A percentile compares a stretch with the other conserved stretches of the same genome.
Conservation (phyloP, 2,329 filamentous ascomycete species). For the Ceratocystis smalleyi region DNA sequence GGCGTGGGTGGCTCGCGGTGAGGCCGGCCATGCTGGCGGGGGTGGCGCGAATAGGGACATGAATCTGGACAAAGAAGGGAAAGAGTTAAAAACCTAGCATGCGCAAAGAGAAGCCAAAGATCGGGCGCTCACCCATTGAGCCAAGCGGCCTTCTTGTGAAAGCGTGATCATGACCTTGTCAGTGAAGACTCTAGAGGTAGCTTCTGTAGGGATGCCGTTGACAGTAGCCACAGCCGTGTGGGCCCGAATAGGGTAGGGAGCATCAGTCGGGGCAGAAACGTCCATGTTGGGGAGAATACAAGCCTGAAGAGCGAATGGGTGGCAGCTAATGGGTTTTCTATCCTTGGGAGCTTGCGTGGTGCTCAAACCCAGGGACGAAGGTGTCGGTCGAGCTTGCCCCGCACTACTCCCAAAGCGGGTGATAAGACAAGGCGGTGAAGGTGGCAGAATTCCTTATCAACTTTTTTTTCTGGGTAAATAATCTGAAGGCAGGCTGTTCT, state of each 20-base stretch:
- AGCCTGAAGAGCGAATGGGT: neutral
- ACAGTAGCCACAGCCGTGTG: constrained; percentile 46
- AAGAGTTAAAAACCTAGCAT: neutral
- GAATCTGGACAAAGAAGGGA: constrained; percentile 37
- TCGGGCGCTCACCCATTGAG: constrained; percentile 68
- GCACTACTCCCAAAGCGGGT: constrained; percentile 25
- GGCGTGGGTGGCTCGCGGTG: constrained; percentile 7
- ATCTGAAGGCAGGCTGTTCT: neutral
- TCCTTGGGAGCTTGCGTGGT: too few relatives aligned
- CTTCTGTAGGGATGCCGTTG: constrained; percentile 54
- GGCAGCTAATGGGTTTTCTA: neutral
- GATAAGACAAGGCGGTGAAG: constrained; percentile 15
- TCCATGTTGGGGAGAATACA: neutral
- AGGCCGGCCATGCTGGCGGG: constrained; percentile 24
- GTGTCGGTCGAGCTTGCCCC: constrained; percentile 20
- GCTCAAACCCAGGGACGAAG: too few relatives aligned
- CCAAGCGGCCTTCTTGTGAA: constrained; percentile 67
- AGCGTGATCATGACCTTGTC: constrained; percentile 88
- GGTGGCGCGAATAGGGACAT: constrained; percentile 59
- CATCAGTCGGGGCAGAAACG: constrained; percentile 21
- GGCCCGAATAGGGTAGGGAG: constrained; percentile 54
- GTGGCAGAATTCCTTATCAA: constrained; percentile 24
- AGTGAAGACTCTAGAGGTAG: constrained; percentile 56
- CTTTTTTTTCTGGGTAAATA: constrained; percentile 9
- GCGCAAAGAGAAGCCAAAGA: neutral